These are phyloP conservation scores for Mycena sanguinolenta DNA, from an alignment of 768 basidiomycete species.

Conservation along the genomic window DNA sequence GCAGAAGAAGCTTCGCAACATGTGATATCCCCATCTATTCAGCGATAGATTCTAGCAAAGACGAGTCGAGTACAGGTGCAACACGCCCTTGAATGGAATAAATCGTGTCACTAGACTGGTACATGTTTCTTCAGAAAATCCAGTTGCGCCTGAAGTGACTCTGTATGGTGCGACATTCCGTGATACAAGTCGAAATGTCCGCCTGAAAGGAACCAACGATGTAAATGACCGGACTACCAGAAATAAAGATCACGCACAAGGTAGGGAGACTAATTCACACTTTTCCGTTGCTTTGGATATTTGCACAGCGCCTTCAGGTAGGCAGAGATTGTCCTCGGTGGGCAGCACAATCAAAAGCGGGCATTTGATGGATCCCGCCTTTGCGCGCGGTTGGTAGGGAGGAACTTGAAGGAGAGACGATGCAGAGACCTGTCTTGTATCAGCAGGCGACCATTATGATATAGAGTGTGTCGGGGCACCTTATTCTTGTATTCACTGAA, in stretches of 20 bases:
- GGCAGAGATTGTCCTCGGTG: slow-evolving; percentile 38
- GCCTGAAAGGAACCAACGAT: slow-evolving; percentile 1
- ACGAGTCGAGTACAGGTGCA: too few species aligned
- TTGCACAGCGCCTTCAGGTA: slow-evolving; percentile 30
- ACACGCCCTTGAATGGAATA: too few species aligned
- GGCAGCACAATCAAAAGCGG: slow-evolving; percentile 41
- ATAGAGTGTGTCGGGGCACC: not conserved
- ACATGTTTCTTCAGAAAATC: slow-evolving; percentile 44
- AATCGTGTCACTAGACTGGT: slow-evolving; percentile 20
- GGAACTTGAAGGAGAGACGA: slow-evolving; percentile 32
- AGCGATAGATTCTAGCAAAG: too few species aligned
- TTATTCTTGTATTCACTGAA: slow-evolving; percentile 32
- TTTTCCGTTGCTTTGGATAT: slow-evolving; percentile 33
- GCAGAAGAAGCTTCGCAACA: too few species aligned
- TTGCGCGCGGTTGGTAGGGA: slow-evolving; percentile 34
- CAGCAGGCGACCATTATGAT: not conserved
- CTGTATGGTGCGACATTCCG: slow-evolving; percentile 36
- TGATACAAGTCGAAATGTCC: slow-evolving; percentile 46
- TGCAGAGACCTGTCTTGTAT: slow-evolving; percentile 17
- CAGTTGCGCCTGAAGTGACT: slow-evolving; percentile 40
- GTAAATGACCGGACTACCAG: not conserved
- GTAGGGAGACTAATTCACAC: slow-evolving; percentile 38
- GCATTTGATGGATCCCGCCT: slow-evolving; percentile 31
- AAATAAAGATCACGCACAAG: slow-evolving; percentile 25
- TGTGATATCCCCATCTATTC: too few species aligned